Percentiles rank a stretch among this genome's conserved stretches.
Evolutionary conservation across 306 rosid species (phyloP).

Genomic region (Prinsepia uniflora): DNA sequence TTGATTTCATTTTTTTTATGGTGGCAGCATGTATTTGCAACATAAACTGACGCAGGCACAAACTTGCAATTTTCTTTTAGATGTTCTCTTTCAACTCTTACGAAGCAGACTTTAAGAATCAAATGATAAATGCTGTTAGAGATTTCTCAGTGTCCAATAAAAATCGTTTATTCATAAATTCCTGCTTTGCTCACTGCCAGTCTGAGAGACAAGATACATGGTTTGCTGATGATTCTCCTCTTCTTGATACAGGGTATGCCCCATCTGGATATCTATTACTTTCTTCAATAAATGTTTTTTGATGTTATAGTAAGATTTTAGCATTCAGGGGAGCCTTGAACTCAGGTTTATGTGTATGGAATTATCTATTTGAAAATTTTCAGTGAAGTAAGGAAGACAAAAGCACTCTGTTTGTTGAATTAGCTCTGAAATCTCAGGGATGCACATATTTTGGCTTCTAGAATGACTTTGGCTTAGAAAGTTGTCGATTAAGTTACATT

Average conservation of each 20-base stretch:
- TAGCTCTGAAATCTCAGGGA: conserved; percentile 10
- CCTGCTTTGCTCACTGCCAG: conserved; percentile 96
- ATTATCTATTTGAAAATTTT: conserved; percentile 2
- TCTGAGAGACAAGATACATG: conserved; percentile 94
- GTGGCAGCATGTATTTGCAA: neutral
- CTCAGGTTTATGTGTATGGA: neutral
- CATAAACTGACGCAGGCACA: conserved; percentile 4
- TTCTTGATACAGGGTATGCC: conserved; percentile 51
- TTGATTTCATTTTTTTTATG: neutral
- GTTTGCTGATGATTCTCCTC: conserved; percentile 87
- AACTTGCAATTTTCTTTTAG: conserved; percentile 7
- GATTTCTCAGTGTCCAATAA: conserved; percentile 46
- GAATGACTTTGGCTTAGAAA: neutral
- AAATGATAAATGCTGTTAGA: conserved; percentile 58
- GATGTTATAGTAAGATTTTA: neutral
- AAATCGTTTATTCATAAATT: conserved; percentile 75
- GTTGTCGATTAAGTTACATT: conserved; percentile 1
- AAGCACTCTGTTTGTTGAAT: neutral
- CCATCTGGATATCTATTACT: conserved; percentile 11
- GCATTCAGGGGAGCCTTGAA: neutral
- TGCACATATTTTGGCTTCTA: neutral
- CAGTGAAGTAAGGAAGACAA: neutral
- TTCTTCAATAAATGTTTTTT: neutral
- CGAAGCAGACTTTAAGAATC: conserved; percentile 72
- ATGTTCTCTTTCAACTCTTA: conserved; percentile 9